Evolutionary conservation across 345 rosid genomes (phyloP).

Genomic region (Leavenworthia alabamica): DNA sequence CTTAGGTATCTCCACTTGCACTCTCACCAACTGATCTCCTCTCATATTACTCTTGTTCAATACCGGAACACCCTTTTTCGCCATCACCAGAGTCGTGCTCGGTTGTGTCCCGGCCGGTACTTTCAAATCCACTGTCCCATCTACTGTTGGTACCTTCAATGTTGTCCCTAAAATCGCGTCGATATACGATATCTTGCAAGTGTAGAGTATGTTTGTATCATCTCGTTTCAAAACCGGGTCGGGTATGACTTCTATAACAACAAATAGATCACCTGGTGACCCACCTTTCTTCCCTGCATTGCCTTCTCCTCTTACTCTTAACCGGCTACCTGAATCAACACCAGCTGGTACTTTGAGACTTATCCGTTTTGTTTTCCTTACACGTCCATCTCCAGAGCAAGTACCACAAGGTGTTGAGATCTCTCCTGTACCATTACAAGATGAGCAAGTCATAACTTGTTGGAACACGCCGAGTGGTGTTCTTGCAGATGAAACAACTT

Average conservation of each 20-base stretch:
- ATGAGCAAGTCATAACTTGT: slow-evolving; percentile 87
- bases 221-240: slow-evolving; percentile 80
- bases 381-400: slow-evolving; percentile 93
- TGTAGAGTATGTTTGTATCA: slow-evolving; percentile 70
- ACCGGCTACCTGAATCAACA: slow-evolving; percentile 87
- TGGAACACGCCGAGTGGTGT: slow-evolving; percentile 96
- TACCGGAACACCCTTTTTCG: slow-evolving; percentile 90
- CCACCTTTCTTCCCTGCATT: slow-evolving; percentile 92
- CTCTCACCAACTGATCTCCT: slow-evolving; percentile 94
- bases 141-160: slow-evolving; percentile 79
- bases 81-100: slow-evolving; percentile 84
- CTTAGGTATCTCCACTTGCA: slow-evolving; percentile 97
- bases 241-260: slow-evolving; percentile 72
- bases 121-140: slow-evolving; percentile 85
- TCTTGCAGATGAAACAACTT: slow-evolving; percentile 82
- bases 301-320: slow-evolving; percentile 90
- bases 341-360: slow-evolving; percentile 94
- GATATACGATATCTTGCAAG: slow-evolving; percentile 74
- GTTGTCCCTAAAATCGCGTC: slow-evolving; percentile 90
- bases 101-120: slow-evolving; percentile 93
- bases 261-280: slow-evolving; percentile 85
- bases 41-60: slow-evolving; percentile 80
- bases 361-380: slow-evolving; percentile 78
- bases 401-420: slow-evolving; percentile 63
- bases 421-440: slow-evolving; percentile 79